phyloP scores from a whole-genome alignment of 23 red algal genomes.

The Gracilaria vermiculophylla region DNA sequence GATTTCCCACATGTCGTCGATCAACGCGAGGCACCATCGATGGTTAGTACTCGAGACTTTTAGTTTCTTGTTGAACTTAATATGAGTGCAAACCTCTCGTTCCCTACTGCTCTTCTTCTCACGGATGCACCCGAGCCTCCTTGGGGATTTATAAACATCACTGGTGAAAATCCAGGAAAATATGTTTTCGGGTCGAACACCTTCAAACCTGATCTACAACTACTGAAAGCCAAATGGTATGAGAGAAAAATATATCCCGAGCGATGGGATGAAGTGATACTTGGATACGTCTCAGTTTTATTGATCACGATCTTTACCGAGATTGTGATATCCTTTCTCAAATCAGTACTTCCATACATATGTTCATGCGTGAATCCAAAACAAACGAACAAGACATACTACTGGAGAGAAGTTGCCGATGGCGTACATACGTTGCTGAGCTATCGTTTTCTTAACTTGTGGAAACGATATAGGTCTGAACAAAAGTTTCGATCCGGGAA shows the following conservation, averaged over 20 bases:
- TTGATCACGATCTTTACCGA: slow-evolving; percentile 11
- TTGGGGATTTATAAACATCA: neutral
- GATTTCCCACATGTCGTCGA: no score
- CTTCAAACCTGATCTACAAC: neutral
- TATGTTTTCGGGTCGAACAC: neutral
- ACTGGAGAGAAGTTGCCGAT: neutral
- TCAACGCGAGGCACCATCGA: no score
- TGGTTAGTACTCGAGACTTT: neutral
- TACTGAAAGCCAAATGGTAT: neutral
- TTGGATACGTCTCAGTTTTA: slow-evolving; percentile 20
- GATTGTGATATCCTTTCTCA: neutral
- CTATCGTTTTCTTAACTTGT: neutral
- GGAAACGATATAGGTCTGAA: neutral
- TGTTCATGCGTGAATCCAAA: neutral
- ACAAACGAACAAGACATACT: neutral
- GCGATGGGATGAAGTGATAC: slow-evolving; percentile 3
- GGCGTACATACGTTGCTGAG: neutral
- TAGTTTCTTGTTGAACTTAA: neutral
- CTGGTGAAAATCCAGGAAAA: neutral
- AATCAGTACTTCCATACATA: neutral
- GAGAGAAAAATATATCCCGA: neutral
- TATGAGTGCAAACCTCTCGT: neutral
- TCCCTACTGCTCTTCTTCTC: neutral
- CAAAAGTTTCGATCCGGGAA: neutral
- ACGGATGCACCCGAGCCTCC: neutral